Evolutionary conservation across 2,329 filamentous ascomycete genomes (phyloP), one percentile per base, ranked within the genome.

Genomic region (Ophiosphaerella herpotricha): DNA sequence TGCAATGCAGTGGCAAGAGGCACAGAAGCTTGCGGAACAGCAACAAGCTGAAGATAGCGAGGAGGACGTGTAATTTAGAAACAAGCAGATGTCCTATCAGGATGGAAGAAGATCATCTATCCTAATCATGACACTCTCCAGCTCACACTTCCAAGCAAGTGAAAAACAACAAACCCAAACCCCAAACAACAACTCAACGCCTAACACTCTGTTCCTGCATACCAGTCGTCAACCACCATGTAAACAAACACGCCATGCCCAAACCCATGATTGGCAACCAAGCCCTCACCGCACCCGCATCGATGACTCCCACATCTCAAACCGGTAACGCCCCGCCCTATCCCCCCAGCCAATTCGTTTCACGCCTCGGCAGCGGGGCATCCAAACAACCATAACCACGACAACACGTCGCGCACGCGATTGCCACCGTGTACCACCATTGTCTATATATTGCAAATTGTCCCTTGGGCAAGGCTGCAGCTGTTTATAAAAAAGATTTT

Each of bases 1-100:
- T 62, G 77, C 77, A 4, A 68, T 71, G 47, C 75, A 79, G 56
- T 80, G 78, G 78, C 71, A 79, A 58, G 74, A 79, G 54, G 70
- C 68, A 2, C 67, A 71, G 50, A 71, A 74, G 39, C 60, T 79
- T 18, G 76, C 73, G 14, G 74, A 75, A 58, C 62, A 73, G 48
- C 72, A 74, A 52, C 62, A 66, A 48, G 67, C 70, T 13, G 71
- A 74, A 42, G 74, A 74, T 44, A 72, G 70, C 35, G 68, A 66
- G 13, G 68, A 66, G 13, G 63, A 68, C n/a, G 69, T 72, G 24
- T 70, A 68, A 40, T 14, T 32, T 32, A 18, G 29, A 39, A 21
- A 26, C 26, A 34, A 12, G 4, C 4, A 21, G 18, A 21, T 21
- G 4, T 21, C 18, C 18, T 21, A 21, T 21, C 4, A 21, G 18